A percentile compares a stretch with the other conserved stretches of the same genome.
These are phyloP conservation scores for Halophytophthora polymorphica DNA, from an alignment of 352 stramenopile species.

Conservation along the genomic window DNA sequence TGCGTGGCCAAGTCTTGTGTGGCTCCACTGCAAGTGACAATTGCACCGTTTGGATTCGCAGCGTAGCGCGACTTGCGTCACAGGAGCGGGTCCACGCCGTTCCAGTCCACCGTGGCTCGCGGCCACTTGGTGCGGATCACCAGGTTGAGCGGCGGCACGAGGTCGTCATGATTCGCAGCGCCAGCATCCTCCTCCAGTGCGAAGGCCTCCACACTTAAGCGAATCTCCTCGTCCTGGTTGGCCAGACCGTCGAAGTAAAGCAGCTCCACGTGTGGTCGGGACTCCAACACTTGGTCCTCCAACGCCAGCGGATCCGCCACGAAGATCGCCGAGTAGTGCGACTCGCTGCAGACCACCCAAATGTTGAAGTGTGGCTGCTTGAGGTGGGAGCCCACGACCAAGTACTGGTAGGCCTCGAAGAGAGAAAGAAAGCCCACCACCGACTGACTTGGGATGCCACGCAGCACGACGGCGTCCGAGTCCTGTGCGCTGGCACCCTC, in stretches of 20 bases:
- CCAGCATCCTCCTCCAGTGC: slow-evolving; percentile 23
- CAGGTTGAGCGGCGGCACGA: slow-evolving; percentile 84
- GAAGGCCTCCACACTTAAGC: slow-evolving; percentile 45
- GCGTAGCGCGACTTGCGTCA: slow-evolving; percentile 20
- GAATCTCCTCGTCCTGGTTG: slow-evolving; percentile 86
- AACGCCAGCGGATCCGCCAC: slow-evolving; percentile 19
- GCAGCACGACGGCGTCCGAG: slow-evolving; percentile 59
- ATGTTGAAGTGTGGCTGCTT: slow-evolving; percentile 78
- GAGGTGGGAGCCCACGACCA: slow-evolving; percentile 74
- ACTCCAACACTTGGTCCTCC: slow-evolving; percentile 32
- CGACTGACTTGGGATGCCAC: slow-evolving; percentile 50
- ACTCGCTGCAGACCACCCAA: slow-evolving; percentile 92
- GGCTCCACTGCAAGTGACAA: not conserved
- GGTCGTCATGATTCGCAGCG: slow-evolving; percentile 45
- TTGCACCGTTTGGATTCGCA: not conserved
- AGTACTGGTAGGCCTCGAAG: slow-evolving; percentile 90
- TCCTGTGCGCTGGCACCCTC: slow-evolving; percentile 61
- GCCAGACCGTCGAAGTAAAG: slow-evolving; percentile 89
- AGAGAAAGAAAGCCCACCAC: slow-evolving; percentile 88
- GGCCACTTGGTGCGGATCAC: slow-evolving; percentile 90
- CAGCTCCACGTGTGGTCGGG: slow-evolving; percentile 53
- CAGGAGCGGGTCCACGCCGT: slow-evolving; percentile 82
- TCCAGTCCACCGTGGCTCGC: slow-evolving; percentile 79
- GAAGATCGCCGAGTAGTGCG: slow-evolving; percentile 91
- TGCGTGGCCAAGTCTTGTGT: not conserved